A percentile compares a stretch with the other conserved stretches of the same genome.
Conservation (phyloP, 2,329 filamentous ascomycete species). For the Penicillium paneum region DNA sequence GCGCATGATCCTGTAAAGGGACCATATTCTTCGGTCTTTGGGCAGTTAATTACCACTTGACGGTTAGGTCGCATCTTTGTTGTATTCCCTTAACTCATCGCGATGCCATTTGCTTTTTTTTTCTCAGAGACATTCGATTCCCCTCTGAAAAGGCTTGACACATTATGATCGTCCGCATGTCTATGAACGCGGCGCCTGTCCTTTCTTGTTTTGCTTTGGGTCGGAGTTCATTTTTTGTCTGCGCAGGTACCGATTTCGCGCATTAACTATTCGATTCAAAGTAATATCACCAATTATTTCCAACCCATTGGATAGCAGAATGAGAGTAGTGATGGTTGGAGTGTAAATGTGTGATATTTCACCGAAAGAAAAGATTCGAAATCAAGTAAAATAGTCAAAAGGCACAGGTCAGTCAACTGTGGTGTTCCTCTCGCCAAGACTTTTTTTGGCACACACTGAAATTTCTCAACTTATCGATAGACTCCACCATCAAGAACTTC, state of each 20-base stretch:
- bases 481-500: conserved; percentile 35
- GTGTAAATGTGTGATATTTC: not conserved
- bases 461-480: conserved; percentile 41
- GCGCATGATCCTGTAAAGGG: conserved; percentile 55
- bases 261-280: conserved; percentile 6
- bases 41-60: not conserved
- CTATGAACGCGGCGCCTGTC: conserved; percentile 19
- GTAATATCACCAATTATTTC: conserved; percentile 5
- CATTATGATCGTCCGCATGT: conserved; percentile 17
- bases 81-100: conserved; percentile 19
- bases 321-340: not conserved
- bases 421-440: conserved; percentile 36
- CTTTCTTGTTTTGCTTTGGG: conserved; percentile 13
- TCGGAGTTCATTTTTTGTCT: conserved; percentile 6
- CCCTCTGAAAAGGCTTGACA: conserved; percentile 10
- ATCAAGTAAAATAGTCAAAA: not conserved
- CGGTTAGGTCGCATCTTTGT: conserved; percentile 8
- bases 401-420: not conserved
- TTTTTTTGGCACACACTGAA: conserved; percentile 43
- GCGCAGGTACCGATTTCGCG: conserved; percentile 2
- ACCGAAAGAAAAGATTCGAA: not conserved
- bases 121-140: conserved; percentile 12
- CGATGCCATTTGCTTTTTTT: conserved; percentile 11
- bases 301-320: not conserved
- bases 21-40: conserved; percentile 4